These are phyloP conservation scores for Berberis thunbergii DNA, from an alignment of 164 flowering plant species.

Conservation along the genomic window DNA sequence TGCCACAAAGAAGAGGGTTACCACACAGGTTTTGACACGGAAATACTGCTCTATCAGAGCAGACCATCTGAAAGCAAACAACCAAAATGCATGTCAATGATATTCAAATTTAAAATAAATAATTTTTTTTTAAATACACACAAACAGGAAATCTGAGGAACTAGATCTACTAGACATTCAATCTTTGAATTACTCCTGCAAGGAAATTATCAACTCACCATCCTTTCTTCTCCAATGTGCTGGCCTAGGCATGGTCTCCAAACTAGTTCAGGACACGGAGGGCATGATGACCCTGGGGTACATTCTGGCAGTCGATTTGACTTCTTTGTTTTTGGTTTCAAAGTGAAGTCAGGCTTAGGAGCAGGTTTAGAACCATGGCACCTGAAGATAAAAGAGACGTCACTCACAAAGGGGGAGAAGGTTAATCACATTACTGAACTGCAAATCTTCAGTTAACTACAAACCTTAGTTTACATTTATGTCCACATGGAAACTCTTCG, in stretches of 20 bases:
- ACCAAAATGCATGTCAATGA: neutral
- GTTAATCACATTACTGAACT: no score
- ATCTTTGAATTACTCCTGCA: no score
- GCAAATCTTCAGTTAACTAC: neutral
- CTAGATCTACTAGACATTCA: no score
- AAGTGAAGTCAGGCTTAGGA: slow-evolving; percentile 70
- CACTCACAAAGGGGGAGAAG: no score
- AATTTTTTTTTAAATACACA: no score
- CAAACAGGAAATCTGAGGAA: no score
- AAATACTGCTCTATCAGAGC: slow-evolving; percentile 55
- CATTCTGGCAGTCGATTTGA: slow-evolving; percentile 32
- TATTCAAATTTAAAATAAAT: neutral
- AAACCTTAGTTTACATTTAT: slow-evolving; percentile 73
- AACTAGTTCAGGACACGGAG: slow-evolving; percentile 84
- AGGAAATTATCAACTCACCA: slow-evolving; percentile 43
- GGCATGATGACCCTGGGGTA: slow-evolving; percentile 71
- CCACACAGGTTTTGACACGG: slow-evolving; percentile 87
- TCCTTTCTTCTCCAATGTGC: slow-evolving; percentile 69
- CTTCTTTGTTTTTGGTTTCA: slow-evolving; percentile 82
- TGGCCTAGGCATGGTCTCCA: slow-evolving; percentile 78
- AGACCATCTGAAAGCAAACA: slow-evolving; percentile 59
- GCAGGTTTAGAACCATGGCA: slow-evolving; percentile 94
- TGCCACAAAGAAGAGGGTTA: slow-evolving; percentile 70
- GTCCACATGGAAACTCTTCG: slow-evolving; percentile 73
- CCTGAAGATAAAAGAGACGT: slow-evolving; percentile 22